Percentiles rank a stretch among this genome's conserved stretches.
Conservation (phyloP, 768 basidiomycete genomes). For the Pulveroboletus sp. region DNA sequence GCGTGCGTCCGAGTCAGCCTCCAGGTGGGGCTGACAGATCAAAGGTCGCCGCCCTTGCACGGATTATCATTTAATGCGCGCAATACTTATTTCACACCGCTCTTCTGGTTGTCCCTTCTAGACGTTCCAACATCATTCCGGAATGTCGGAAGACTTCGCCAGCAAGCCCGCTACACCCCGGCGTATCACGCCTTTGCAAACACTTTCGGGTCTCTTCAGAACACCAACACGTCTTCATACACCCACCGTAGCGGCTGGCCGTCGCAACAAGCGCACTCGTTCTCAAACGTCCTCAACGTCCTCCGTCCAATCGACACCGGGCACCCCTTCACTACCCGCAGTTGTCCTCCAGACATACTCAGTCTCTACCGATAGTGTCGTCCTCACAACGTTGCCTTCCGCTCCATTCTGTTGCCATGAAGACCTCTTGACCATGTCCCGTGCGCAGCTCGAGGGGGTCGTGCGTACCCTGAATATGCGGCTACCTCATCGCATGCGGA, state of each 20-base stretch:
- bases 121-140: not conserved
- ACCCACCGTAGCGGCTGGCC: conserved; percentile 13
- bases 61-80: not conserved
- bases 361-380: conserved; percentile 46
- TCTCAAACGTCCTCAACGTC: conserved; percentile 6
- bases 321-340: conserved; percentile 26
- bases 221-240: conserved; percentile 24
- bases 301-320: conserved; percentile 9
- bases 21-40: too few species aligned
- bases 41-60: not conserved
- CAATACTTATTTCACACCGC: not conserved
- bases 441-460: conserved; percentile 48
- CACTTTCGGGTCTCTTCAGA: conserved; percentile 20
- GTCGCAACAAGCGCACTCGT: conserved; percentile 19
- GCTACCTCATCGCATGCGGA: conserved; percentile 51
- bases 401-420: conserved; percentile 75
- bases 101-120: too few species aligned
- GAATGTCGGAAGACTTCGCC: conserved; percentile 9
- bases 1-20: too few species aligned
- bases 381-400: conserved; percentile 58
- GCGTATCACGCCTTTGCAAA: conserved; percentile 11
- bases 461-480: conserved; percentile 54
- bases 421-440: conserved; percentile 65
- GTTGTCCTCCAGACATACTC: conserved; percentile 63
- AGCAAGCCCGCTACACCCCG: conserved; percentile 7